Base-by-base conservation (phyloP, 768 basidiomycete species). In the Gyrodon lividus region DNA sequence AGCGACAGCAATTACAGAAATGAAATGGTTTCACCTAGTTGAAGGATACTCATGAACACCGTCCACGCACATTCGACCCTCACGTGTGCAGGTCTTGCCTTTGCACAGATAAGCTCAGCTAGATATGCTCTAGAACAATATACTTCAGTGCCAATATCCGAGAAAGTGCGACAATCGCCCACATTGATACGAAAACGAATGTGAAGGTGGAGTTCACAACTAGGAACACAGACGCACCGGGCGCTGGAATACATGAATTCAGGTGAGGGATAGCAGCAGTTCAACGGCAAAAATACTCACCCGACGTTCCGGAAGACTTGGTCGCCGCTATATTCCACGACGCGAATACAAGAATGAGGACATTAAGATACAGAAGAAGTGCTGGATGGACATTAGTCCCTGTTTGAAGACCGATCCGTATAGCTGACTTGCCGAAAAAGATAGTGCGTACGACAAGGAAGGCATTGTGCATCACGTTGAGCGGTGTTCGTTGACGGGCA, bases 41-140 rank as follows among this genome's bases (percentile, higher is more conserved):
- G 78, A 28, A 83, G 61, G 6, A 74, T 46, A 52, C 76, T 74
- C 55, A 82, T 63, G 9, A 78, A 51, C 6, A 67, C 73, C 6
- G 80, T 74, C 83, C 84, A 87, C 16, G 54, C 59, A 56, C 80
- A 84, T 61, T 88, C 86, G 24, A 79, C 63, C 44, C 72, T 60
- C 33, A 82, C 72, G 24, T 68, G 69, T 16, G 78, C 74, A 20
- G 73, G 73, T 48, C 63, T 75, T 3, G 67, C 63, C 34, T 60
- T 65, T 7, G 70, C 64, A 48, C 68, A 56, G 24, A 77, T 60
- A 1, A 72, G 41, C 49, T 76, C 74, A 8, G 70, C 65, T 37
- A 76, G 57, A 51, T 52, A 58, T 14, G 67, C 67, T n/a, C 69
- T 69, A 14, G 24, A 8, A 6, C 22, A n/a, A 39, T 20, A n/a